A percentile compares a stretch with the other conserved stretches of the same genome.
Conservation (phyloP, 176 grass and related monocot genomes). For the Ensete ventricosum region DNA sequence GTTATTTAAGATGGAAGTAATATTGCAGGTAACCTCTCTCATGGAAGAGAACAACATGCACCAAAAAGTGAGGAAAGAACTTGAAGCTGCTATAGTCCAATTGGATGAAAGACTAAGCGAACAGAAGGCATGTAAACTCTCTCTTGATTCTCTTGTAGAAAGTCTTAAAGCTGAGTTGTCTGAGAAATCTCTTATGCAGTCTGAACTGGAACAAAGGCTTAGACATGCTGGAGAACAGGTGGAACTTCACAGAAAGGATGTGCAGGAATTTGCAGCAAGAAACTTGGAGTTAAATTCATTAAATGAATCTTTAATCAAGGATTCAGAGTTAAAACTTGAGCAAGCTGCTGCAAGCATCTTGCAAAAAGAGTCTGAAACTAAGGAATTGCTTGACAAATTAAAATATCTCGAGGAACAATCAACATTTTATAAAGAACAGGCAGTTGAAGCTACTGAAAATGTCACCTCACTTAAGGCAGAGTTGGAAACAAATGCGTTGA, state of each 20-base stretch:
- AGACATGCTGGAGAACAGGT: constrained; percentile 58
- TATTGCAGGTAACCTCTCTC: constrained; percentile 45
- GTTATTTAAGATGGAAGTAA: neutral
- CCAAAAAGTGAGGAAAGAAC: constrained; percentile 55
- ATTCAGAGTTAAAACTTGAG: constrained; percentile 59
- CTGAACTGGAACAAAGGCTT: constrained; percentile 65
- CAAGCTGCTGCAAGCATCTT: constrained; percentile 33
- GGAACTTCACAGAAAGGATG: constrained; percentile 48
- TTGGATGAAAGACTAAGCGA: constrained; percentile 63
- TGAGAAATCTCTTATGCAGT: constrained; percentile 61
- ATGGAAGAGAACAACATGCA: constrained; percentile 65
- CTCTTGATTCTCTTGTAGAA: constrained; percentile 15
- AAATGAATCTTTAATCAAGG: constrained; percentile 65
- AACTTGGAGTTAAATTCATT: constrained; percentile 57
- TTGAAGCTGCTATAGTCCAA: constrained; percentile 35
- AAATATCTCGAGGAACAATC: constrained; percentile 37
- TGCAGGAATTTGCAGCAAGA: constrained; percentile 63
- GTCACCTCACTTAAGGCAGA: constrained; percentile 63
- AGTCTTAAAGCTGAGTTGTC: constrained; percentile 15
- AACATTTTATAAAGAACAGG: constrained; percentile 44
- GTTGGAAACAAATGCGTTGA: constrained; percentile 42
- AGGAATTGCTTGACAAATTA: constrained; percentile 46
- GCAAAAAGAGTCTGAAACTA: constrained; percentile 45
- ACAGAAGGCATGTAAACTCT: constrained; percentile 12
- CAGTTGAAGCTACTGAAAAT: constrained; percentile 39